Evolutionary conservation across 1,284 basidiomycete species (phyloP).

Genomic region (Fomitopsis palustris): DNA sequence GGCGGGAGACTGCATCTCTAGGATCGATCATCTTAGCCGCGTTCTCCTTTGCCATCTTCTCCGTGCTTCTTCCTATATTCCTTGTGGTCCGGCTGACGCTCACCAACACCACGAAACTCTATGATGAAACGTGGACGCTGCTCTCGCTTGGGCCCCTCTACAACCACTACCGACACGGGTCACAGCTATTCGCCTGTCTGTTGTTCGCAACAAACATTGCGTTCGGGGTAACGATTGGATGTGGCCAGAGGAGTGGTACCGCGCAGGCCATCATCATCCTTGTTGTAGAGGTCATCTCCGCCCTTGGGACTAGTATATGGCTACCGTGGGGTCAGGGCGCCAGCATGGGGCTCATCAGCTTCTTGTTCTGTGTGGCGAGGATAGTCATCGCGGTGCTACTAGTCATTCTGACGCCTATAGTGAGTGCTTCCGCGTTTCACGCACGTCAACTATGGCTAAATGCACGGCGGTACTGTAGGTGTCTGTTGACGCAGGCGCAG

Average conservation of each 20-base stretch:
- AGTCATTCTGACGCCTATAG: slow-evolving; percentile 84
- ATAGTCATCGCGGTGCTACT: slow-evolving; percentile 88
- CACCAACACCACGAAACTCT: slow-evolving; percentile 86
- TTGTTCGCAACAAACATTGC: slow-evolving; percentile 81
- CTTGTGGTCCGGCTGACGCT: slow-evolving; percentile 74
- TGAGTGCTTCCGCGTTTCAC: slow-evolving; percentile 40
- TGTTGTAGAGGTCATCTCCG: slow-evolving; percentile 78
- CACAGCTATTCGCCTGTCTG: slow-evolving; percentile 83
- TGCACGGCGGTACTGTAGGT: slow-evolving; percentile 46
- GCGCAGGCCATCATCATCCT: slow-evolving; percentile 89
- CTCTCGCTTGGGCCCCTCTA: slow-evolving; percentile 94
- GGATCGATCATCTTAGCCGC: slow-evolving; percentile 68
- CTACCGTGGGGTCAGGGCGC: slow-evolving; percentile 95
- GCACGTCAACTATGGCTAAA: slow-evolving; percentile 2
- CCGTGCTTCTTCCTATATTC: slow-evolving; percentile 72
- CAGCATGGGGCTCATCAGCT: slow-evolving; percentile 92
- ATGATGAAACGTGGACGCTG: slow-evolving; percentile 90
- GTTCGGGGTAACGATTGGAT: slow-evolving; percentile 84
- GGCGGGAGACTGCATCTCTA: slow-evolving; percentile 45
- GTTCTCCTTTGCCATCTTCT: slow-evolving; percentile 76
- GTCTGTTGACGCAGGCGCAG: slow-evolving; percentile 70
- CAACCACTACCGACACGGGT: slow-evolving; percentile 91
- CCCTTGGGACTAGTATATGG: slow-evolving; percentile 88
- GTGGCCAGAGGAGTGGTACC: slow-evolving; percentile 85
- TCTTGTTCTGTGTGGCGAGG: slow-evolving; percentile 86